Conservation (phyloP, 306 rosid species). For the Malus sieversii region DNA sequence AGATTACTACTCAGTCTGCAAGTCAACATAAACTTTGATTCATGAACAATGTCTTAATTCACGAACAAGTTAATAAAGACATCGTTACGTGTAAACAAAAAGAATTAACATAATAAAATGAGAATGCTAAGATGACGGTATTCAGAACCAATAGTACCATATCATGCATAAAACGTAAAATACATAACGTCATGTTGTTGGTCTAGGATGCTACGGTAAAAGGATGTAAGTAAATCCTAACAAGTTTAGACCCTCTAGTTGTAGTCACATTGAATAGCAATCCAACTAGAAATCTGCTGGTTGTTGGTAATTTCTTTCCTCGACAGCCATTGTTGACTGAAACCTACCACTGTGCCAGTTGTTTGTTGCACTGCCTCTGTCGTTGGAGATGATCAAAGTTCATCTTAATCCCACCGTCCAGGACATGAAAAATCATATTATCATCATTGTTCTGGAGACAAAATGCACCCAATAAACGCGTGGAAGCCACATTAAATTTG, state of each 20-base stretch:
- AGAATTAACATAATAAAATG: too few species aligned
- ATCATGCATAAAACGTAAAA: too few species aligned
- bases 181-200: too few species aligned
- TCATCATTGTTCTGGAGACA: not conserved
- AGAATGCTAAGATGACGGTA: too few species aligned
- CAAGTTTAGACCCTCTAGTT: not conserved
- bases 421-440: not conserved
- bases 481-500: not conserved
- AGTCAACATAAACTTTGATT: not conserved
- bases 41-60: not conserved
- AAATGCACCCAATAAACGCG: not conserved
- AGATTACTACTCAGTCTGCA: too few species aligned
- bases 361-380: not conserved
- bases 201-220: too few species aligned
- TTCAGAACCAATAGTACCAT: too few species aligned
- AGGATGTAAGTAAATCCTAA: too few species aligned
- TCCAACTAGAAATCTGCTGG: not conserved
- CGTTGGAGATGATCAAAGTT: not conserved
- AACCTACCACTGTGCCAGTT: not conserved
- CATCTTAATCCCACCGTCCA: not conserved
- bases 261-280: not conserved
- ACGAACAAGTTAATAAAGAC: too few species aligned
- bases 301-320: not conserved
- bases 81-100: too few species aligned
- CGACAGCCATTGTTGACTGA: conserved; percentile 5